phyloP scores from a whole-genome alignment of 169 alveolate genomes.

The Theileria equi region DNA sequence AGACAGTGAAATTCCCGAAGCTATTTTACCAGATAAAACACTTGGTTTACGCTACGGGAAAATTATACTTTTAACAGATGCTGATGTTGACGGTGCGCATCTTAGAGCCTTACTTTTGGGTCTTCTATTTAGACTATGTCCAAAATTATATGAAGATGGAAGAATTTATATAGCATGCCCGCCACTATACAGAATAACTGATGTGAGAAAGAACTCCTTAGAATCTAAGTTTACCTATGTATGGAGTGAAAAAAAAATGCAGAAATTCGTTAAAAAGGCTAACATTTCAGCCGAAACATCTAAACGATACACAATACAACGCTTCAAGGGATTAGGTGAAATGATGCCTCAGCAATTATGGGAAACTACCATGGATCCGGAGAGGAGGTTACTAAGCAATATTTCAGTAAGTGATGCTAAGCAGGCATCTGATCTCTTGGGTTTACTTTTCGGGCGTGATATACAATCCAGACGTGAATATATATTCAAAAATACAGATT shows the following conservation, averaged over 20 bases:
- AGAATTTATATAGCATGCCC: constrained; percentile 79
- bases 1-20: constrained; percentile 22
- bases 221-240: constrained; percentile 27
- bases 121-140: constrained; percentile 71
- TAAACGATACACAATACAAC: constrained; percentile 63
- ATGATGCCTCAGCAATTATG: constrained; percentile 83
- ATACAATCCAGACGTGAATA: constrained; percentile 72
- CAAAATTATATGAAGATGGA: constrained; percentile 66
- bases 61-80: constrained; percentile 79
- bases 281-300: not conserved
- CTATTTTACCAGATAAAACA: constrained; percentile 6
- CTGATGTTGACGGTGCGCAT: constrained; percentile 85
- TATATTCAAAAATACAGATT: constrained; percentile 65
- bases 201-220: constrained; percentile 23
- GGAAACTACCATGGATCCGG: constrained; percentile 82
- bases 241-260: not conserved
- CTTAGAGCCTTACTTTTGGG: constrained; percentile 71
- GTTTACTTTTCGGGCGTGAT: constrained; percentile 73
- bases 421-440: constrained; percentile 64
- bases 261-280: not conserved
- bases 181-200: constrained; percentile 73
- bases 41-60: constrained; percentile 69
- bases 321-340: constrained; percentile 84
- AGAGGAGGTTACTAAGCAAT: constrained; percentile 64
- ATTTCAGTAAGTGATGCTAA: constrained; percentile 73